Evolutionary conservation across 306 rosid genomes (phyloP).

Genomic region (Comarum palustre): DNA sequence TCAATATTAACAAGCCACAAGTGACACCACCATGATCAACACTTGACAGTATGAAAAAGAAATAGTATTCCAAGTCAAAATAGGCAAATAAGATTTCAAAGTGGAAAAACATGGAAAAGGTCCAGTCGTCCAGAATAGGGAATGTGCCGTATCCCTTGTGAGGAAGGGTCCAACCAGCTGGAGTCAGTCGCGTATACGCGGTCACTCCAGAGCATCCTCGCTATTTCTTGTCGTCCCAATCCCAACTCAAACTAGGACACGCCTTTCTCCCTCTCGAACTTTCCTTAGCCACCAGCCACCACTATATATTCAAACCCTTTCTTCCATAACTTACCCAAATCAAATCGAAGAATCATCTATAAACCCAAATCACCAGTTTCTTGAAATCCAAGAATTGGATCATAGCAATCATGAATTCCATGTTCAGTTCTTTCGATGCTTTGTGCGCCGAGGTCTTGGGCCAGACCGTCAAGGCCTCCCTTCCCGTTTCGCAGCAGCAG

Average conservation of each 20-base stretch:
- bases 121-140: not conserved
- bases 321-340: not conserved
- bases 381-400: not conserved
- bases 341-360: not conserved
- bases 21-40: too few relatives aligned
- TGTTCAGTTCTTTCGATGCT: constrained; percentile 46
- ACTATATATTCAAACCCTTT: not conserved
- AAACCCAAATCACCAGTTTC: not conserved
- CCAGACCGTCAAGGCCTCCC: constrained; percentile 29
- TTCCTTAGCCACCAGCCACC: not conserved
- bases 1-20: too few relatives aligned
- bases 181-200: not conserved
- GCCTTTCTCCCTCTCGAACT: constrained; percentile 4
- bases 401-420: constrained; percentile 35
- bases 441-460: constrained; percentile 39
- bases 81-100: not conserved
- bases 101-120: not conserved
- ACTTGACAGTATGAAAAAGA: not conserved
- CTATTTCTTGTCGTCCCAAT: not conserved
- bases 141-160: not conserved
- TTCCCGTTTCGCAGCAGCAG: constrained; percentile 18
- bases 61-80: not conserved
- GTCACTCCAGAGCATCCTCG: not conserved
- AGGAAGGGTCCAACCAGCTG: not conserved
- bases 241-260: not conserved